Evolutionary conservation across 2,329 filamentous ascomycete species (phyloP), one percentile per base, ranked within the genome.

Genomic region (Fusarium pseudoanthophilum): DNA sequence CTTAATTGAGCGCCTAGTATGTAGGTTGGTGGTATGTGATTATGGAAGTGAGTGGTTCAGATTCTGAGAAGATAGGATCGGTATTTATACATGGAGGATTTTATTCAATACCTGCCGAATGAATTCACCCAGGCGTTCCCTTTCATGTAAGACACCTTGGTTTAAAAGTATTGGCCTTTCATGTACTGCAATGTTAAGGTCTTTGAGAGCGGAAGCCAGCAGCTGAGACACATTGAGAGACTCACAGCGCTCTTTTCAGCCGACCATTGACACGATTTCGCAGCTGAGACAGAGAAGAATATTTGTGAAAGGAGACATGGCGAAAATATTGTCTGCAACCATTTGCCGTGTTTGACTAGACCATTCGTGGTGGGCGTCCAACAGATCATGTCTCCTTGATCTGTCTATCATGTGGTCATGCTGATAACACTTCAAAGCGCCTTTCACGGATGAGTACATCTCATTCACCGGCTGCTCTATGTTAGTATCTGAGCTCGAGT

Each of bases 111-210:
- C 3, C 13, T 53, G 14, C 7, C 5, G 7, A 20, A n/a, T 4
- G 2, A 13, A n/a, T 4, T 39, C 4, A 28, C 4, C 11, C 5
- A 16, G 5, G 18, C 7, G 2, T 13, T 4, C 18, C 6, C 24
- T 53, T 39, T 37, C 20, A 53, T 28, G 7, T 14, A 28, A 2
- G 24, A 5, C 0, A 7, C 20, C 24, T 10, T 14, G 20, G 51
- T 21, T 28, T n/a, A 20, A 1, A 21, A 18, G 20, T n/a, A n/a
- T 18, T 37, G 51, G 6, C 20, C 34, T 39, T 26, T 39, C 3
- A 53, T 53, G 24, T 7, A 28, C 24, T 39, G 10, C 34, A 28
- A 26, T 20, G 20, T 10, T 0, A 6, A 7, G 5, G 10, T 18
- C 34, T 39, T 39, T 53, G 51, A 53, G 13, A 21, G 24, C n/a